Conservation (phyloP, 768 basidiomycete genomes). For the Tephrocybe sp. region DNA sequence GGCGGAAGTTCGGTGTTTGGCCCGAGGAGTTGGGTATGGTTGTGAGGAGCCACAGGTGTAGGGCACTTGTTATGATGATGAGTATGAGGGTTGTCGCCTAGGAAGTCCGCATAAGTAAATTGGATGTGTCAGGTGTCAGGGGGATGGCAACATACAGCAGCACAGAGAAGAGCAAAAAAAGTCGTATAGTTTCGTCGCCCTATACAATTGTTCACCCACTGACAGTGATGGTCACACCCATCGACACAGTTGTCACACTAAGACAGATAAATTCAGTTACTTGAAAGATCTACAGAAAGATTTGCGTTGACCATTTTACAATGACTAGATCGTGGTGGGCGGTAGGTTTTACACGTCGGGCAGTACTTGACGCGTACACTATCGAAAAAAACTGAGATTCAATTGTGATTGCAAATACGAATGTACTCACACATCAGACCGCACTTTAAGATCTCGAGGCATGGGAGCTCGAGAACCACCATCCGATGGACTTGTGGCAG, state of each 20-base stretch:
- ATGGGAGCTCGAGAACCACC: constrained; percentile 61
- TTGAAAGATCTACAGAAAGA: constrained; percentile 2
- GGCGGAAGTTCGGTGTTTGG: constrained; percentile 37
- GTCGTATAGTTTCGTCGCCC: constrained; percentile 92
- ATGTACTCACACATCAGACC: constrained; percentile 64
- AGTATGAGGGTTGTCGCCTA: constrained; percentile 74
- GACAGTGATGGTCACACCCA: constrained; percentile 89
- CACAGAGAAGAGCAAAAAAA: constrained; percentile 84
- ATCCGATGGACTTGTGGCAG: constrained; percentile 60
- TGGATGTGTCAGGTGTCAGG: constrained; percentile 7
- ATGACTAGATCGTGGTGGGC: constrained; percentile 92
- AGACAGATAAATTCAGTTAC: neutral
- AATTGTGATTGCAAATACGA: neutral
- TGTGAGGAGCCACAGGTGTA: constrained; percentile 75
- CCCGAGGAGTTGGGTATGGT: constrained; percentile 33
- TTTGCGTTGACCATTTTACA: constrained; percentile 78
- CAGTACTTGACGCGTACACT: constrained; percentile 95
- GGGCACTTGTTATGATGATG: constrained; percentile 76
- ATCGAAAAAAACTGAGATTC: constrained; percentile 9
- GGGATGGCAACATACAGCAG: constrained; percentile 64
- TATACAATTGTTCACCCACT: constrained; percentile 94
- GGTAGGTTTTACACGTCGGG: constrained; percentile 87
- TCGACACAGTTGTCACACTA: constrained; percentile 98
- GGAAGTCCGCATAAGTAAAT: neutral
- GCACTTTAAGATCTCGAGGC: constrained; percentile 79